A percentile compares a stretch with the other conserved stretches of the same genome.
These are phyloP conservation scores for Vanrija sp. DNA, from an alignment of 1,284 basidiomycete genomes.

Conservation along the genomic window DNA sequence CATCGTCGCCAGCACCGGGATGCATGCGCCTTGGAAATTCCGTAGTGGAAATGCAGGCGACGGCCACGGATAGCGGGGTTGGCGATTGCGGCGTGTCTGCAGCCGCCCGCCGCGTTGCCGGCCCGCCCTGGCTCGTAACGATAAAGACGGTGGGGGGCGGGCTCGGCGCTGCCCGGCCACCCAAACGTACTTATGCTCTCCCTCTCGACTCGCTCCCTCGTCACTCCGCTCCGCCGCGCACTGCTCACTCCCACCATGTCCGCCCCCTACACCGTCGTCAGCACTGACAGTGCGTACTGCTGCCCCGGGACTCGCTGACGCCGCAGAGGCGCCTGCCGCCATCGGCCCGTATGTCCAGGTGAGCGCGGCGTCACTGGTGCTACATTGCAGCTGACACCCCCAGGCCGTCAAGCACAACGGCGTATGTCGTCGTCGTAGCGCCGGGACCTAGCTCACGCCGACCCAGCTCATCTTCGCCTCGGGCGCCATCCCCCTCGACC, in stretches of 20 bases:
- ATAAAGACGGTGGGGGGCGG: too few relatives aligned
- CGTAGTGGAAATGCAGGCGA: too few relatives aligned
- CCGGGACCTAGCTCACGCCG: not conserved
- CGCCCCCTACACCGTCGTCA: constrained; percentile 46
- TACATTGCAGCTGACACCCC: constrained; percentile 1
- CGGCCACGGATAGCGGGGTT: too few relatives aligned
- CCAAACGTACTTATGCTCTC: too few relatives aligned
- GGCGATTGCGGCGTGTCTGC: too few relatives aligned
- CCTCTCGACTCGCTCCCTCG: not conserved
- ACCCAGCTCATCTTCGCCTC: constrained; percentile 75
- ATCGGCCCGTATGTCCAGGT: constrained; percentile 77
- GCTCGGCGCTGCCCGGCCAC: too few relatives aligned
- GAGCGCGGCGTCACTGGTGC: not conserved
- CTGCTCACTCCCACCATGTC: constrained; percentile 21
- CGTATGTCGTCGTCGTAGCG: constrained; percentile 29
- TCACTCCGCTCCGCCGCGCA: constrained; percentile 5
- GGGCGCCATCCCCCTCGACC: constrained; percentile 83
- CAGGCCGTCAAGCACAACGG: constrained; percentile 83
- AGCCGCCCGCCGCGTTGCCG: too few relatives aligned
- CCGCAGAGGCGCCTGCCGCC: constrained; percentile 71
- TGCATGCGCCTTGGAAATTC: too few relatives aligned
- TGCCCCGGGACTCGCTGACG: not conserved
- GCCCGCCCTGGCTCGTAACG: too few relatives aligned
- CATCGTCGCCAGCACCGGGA: too few relatives aligned
- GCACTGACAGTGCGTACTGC: constrained; percentile 41